Evolutionary conservation across 192 early-diverging fungal genomes (phyloP).

Genomic region (Backusella mclennaniae): DNA sequence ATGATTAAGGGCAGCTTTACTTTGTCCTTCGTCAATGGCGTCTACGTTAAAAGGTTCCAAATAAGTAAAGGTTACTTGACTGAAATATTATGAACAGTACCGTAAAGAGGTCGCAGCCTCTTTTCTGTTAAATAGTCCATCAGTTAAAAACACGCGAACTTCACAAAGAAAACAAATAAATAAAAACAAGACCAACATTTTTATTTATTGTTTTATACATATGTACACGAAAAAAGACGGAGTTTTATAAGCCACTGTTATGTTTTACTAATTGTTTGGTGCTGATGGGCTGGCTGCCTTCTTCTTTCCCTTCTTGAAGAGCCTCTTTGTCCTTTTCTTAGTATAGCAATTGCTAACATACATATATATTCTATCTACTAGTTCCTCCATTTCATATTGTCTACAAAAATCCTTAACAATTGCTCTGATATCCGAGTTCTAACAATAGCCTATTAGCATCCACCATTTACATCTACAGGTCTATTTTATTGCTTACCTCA

Average conservation of each 20-base stretch:
- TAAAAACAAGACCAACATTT: background rate
- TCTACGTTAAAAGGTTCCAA: conserved; percentile 31
- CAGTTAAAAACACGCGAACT: background rate
- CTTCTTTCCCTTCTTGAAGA: background rate
- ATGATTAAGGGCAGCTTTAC: conserved; percentile 59
- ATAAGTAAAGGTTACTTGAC: background rate
- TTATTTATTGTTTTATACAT: too few species aligned
- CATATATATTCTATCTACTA: background rate
- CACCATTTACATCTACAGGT: background rate
- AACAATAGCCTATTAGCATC: background rate
- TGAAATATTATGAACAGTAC: conserved; percentile 21
- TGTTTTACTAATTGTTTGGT: background rate
- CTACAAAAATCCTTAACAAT: background rate
- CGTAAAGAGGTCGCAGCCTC: conserved; percentile 59
- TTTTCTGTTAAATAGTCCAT: conserved; percentile 40
- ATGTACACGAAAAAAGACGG: background rate
- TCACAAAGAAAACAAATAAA: background rate
- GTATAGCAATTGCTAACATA: background rate
- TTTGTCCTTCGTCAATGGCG: conserved; percentile 63
- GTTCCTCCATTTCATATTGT: background rate
- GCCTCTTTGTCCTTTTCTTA: background rate
- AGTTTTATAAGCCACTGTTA: background rate
- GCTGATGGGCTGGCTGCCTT: background rate
- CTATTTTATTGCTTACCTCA: background rate
- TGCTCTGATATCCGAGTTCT: background rate